Percentiles rank a stretch among this genome's conserved stretches.
These are phyloP conservation scores for Nannochloris sp. DNA, from an alignment of 139 green algal species.

Conservation along the genomic window DNA sequence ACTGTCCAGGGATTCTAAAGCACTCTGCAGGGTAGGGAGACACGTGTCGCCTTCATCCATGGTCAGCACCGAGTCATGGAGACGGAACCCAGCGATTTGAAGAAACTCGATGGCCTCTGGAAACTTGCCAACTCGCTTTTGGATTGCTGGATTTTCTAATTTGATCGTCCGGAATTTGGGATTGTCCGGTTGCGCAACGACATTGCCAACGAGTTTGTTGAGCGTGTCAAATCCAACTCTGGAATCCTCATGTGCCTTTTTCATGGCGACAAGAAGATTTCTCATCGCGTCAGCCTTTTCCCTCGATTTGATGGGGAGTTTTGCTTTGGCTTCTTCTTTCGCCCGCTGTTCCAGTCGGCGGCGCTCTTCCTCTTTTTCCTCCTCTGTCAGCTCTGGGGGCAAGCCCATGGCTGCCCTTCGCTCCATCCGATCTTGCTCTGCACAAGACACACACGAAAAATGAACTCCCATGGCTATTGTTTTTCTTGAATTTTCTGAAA, in stretches of 20 bases:
- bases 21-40: constrained; percentile 40
- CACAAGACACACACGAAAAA: too few relatives aligned
- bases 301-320: constrained; percentile 58
- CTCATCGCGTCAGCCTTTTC: constrained; percentile 52
- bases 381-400: constrained; percentile 77
- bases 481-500: too few relatives aligned
- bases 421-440: constrained; percentile 71
- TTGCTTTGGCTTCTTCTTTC: constrained; percentile 26
- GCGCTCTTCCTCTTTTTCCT: constrained; percentile 65
- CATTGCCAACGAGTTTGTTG: constrained; percentile 80
- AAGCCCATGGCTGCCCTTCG: constrained; percentile 73
- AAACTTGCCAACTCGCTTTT: constrained; percentile 58
- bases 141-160: constrained; percentile 74
- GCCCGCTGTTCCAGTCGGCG: constrained; percentile 31
- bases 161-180: constrained; percentile 85
- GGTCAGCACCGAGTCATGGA: too few relatives aligned
- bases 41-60: too few relatives aligned
- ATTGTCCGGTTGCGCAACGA: constrained; percentile 48
- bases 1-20: constrained; percentile 58
- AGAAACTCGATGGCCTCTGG: constrained; percentile 64
- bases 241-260: constrained; percentile 47
- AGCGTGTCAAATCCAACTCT: constrained; percentile 55
- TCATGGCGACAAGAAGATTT: constrained; percentile 67
- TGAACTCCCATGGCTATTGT: too few relatives aligned
- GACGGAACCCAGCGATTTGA: constrained; percentile 60